phyloP scores from a whole-genome alignment of 495 filamentous ascomycete genomes.

The Hypoxylon trugodes region DNA sequence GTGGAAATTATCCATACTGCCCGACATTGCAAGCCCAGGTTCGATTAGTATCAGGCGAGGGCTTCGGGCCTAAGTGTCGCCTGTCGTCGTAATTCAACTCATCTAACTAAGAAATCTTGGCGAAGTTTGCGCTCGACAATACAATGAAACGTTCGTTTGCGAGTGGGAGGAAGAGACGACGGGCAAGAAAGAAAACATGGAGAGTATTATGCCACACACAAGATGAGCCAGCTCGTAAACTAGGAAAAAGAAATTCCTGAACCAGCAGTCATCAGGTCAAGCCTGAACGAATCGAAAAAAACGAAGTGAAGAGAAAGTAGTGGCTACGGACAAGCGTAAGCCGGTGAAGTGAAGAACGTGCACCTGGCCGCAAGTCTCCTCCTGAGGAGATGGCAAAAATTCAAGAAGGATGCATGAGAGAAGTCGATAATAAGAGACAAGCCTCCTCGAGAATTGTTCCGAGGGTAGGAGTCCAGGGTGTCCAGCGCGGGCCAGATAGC shows the following conservation, averaged over 20 bases:
- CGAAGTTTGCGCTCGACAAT: slow-evolving; percentile 46
- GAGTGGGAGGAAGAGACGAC: slow-evolving; percentile 34
- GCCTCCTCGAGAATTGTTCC: slow-evolving; percentile 23
- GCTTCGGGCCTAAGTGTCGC: slow-evolving; percentile 55
- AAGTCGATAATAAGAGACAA: slow-evolving; percentile 39
- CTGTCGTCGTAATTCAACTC: slow-evolving; percentile 53
- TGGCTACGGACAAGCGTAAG: slow-evolving; percentile 39
- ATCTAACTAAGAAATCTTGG: slow-evolving; percentile 53
- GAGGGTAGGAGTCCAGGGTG: slow-evolving; percentile 28
- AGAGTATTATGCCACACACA: slow-evolving; percentile 38
- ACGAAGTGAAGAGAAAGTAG: slow-evolving; percentile 46
- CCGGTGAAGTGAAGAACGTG: slow-evolving; percentile 38
- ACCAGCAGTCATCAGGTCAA: slow-evolving; percentile 44
- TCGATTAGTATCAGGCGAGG: slow-evolving; percentile 52
- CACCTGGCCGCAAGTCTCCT: slow-evolving; percentile 37
- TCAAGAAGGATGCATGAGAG: slow-evolving; percentile 37
- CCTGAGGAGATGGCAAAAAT: slow-evolving; percentile 43
- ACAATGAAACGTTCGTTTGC: slow-evolving; percentile 33
- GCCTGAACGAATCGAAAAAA: slow-evolving; percentile 48
- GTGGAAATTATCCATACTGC: slow-evolving; percentile 38
- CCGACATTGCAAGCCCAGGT: slow-evolving; percentile 45
- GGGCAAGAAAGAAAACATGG: slow-evolving; percentile 34
- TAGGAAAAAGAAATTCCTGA: slow-evolving; percentile 58
- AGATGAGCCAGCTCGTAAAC: slow-evolving; percentile 51
- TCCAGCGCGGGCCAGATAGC: slow-evolving; percentile 40